phyloP scores from a whole-genome alignment of 257 asterid genomes.

The Linaria vulgaris region DNA sequence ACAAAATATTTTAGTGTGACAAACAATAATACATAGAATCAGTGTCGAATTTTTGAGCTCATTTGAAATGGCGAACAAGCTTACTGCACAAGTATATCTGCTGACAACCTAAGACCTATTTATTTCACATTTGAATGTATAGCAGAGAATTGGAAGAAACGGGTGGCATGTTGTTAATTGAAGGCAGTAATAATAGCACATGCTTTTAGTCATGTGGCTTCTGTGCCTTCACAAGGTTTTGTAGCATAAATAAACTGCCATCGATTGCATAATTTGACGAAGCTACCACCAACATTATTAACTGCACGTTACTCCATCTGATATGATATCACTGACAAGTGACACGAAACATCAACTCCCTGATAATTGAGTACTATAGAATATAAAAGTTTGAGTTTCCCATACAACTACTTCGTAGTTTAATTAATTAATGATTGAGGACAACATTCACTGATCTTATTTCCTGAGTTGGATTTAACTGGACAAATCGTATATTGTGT shows the following conservation, averaged over 20 bases:
- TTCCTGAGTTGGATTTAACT: not conserved
- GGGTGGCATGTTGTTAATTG: too few species aligned
- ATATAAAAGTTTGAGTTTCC: too few species aligned
- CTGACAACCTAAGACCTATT: conserved; percentile 11
- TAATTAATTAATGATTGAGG: not conserved
- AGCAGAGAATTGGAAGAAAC: not conserved
- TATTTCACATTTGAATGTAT: not conserved
- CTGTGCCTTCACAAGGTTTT: not conserved
- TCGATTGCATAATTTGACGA: not conserved
- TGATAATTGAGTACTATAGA: conserved; percentile 3
- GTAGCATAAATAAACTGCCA: conserved; percentile 11
- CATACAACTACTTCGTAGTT: too few species aligned
- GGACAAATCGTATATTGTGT: not conserved
- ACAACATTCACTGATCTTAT: not conserved
- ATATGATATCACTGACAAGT: conserved; percentile 21
- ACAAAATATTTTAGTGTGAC: too few species aligned
- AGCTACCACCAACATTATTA: conserved; percentile 4
- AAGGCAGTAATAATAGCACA: not conserved
- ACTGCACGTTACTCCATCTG: not conserved
- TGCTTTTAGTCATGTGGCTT: conserved; percentile 5
- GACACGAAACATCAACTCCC: conserved; percentile 1
- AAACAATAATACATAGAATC: too few species aligned
- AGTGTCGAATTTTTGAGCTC: too few species aligned
- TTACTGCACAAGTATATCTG: conserved; percentile 16
- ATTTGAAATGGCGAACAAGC: not conserved